A percentile compares a stretch with the other conserved stretches of the same genome.
Conservation (phyloP, 2,329 filamentous ascomycete species). For the Sporothrix pseudoabietina region DNA sequence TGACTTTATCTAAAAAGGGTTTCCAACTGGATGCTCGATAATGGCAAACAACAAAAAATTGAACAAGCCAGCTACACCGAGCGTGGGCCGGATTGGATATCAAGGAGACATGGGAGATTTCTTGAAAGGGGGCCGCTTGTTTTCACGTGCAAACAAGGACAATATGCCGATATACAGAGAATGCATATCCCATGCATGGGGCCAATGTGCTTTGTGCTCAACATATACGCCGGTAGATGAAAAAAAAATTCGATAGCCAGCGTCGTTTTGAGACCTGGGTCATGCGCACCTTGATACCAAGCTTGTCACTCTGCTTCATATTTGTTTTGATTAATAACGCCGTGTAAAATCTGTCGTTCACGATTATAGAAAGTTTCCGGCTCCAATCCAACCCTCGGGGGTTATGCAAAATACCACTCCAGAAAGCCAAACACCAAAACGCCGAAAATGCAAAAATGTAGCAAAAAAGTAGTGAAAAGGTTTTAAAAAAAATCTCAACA, state of each 20-base stretch:
- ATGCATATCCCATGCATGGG: neutral
- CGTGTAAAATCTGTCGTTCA: too few relatives aligned
- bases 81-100: neutral
- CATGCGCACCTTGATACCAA: neutral
- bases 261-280: neutral
- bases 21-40: neutral
- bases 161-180: neutral
- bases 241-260: neutral
- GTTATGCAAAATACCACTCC: neutral
- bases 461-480: neutral
- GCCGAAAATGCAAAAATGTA: neutral
- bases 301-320: neutral
- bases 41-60: neutral
- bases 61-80: neutral
- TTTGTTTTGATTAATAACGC: neutral
- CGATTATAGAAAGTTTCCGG: too few relatives aligned
- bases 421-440: neutral
- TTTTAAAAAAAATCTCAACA: neutral
- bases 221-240: neutral
- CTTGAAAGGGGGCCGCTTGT: neutral
- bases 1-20: constrained; percentile 7
- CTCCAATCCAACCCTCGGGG: neutral
- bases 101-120: neutral
- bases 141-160: neutral
- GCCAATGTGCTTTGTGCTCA: neutral